phyloP scores from a whole-genome alignment of 2,329 filamentous ascomycete species.

The Colletotrichum lupini region DNA sequence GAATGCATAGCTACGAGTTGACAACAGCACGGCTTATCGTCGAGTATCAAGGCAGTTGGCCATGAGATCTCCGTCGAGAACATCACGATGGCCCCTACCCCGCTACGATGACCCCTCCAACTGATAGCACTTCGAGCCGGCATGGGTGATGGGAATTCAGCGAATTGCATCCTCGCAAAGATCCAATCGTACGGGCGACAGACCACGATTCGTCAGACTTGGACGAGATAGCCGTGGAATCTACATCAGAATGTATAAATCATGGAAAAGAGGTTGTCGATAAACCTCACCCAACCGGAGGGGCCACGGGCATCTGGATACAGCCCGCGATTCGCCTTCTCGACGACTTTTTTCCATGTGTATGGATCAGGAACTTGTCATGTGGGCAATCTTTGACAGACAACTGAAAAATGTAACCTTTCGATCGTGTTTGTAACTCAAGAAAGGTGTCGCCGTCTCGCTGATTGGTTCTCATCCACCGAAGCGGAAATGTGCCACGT shows the following conservation, averaged over 20 bases:
- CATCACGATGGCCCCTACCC: not conserved
- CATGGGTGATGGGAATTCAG: not conserved
- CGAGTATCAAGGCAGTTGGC: not conserved
- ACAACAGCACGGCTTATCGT: not conserved
- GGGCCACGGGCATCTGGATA: slow-evolving; percentile 30
- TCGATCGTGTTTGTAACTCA: not conserved
- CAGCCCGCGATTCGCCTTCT: slow-evolving; percentile 11
- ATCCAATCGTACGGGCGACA: not conserved
- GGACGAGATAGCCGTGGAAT: not conserved
- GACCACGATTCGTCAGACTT: not conserved
- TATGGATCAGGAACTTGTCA: not conserved
- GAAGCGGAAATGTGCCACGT: slow-evolving; percentile 32
- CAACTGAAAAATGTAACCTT: not conserved
- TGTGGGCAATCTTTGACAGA: not conserved
- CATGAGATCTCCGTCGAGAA: not conserved
- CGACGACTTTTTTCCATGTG: not conserved
- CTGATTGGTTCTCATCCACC: slow-evolving; percentile 27
- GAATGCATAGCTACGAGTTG: not conserved
- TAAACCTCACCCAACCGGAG: slow-evolving; percentile 30
- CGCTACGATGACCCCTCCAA: not conserved
- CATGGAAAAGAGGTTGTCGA: not conserved
- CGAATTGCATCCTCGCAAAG: not conserved
- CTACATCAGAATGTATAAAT: not conserved
- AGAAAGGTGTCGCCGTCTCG: not conserved
- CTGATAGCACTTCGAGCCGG: not conserved